These are phyloP conservation scores for Podospora fimiseda DNA, from an alignment of 495 filamentous ascomycete genomes.

Conservation along the genomic window DNA sequence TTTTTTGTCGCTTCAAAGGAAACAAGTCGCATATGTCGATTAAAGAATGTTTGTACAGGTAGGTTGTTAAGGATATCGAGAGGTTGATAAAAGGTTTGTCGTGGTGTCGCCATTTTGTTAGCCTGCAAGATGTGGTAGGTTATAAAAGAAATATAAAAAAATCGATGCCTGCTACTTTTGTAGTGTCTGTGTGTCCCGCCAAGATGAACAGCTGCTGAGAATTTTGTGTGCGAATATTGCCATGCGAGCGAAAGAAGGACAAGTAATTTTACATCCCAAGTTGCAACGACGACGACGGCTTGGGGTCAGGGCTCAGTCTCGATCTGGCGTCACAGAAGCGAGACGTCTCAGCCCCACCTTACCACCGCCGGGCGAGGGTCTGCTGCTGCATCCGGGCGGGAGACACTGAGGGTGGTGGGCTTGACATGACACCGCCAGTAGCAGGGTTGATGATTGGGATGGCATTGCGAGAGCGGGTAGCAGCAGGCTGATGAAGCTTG, in stretches of 20 bases:
- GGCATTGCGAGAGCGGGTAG: constrained; percentile 84
- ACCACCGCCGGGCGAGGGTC: constrained; percentile 44
- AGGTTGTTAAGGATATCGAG: constrained; percentile 15
- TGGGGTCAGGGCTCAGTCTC: constrained; percentile 16
- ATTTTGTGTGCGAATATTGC: neutral
- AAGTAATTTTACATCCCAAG: constrained; percentile 20
- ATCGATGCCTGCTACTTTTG: constrained; percentile 32
- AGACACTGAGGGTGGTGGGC: constrained; percentile 86
- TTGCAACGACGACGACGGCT: constrained; percentile 31
- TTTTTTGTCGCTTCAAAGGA: constrained; percentile 25
- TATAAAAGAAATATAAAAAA: constrained; percentile 22
- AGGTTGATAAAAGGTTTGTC: neutral
- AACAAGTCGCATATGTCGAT: constrained; percentile 26
- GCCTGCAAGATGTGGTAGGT: constrained; percentile 24
- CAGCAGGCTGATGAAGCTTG: constrained; percentile 80
- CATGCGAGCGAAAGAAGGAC: constrained; percentile 17
- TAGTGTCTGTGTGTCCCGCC: constrained; percentile 30
- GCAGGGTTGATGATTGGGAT: constrained; percentile 98
- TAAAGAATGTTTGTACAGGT: constrained; percentile 33
- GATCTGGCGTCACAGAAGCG: constrained; percentile 27
- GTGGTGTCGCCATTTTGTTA: constrained; percentile 3
- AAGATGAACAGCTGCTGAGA: constrained; percentile 32
- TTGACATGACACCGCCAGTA: constrained; percentile 80
- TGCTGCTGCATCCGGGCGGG: constrained; percentile 73
- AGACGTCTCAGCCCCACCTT: constrained; percentile 25